Conservation (phyloP, 75 land plant genomes). For the Sequoiadendron giganteum region DNA sequence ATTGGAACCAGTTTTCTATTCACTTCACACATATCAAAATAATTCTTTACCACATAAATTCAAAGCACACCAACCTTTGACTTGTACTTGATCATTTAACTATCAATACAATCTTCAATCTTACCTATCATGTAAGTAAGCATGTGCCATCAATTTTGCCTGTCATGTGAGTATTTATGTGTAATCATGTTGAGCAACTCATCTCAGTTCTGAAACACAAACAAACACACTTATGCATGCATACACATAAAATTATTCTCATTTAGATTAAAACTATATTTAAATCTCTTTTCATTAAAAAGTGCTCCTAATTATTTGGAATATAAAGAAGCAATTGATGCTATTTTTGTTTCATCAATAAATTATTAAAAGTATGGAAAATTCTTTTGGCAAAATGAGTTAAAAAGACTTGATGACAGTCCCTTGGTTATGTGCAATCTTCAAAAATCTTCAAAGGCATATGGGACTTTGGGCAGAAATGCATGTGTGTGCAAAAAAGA, state of each 20-base stretch:
- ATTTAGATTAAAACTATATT: background rate
- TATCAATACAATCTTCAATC: too few relatives aligned
- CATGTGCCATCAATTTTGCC: too few relatives aligned
- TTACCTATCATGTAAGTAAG: too few relatives aligned
- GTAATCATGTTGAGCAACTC: too few relatives aligned
- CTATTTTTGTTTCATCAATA: background rate
- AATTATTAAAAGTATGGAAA: background rate
- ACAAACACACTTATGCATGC: too few relatives aligned
- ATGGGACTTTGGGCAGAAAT: background rate
- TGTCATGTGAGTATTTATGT: too few relatives aligned
- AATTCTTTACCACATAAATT: too few relatives aligned
- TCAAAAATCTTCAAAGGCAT: background rate
- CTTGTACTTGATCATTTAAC: too few relatives aligned
- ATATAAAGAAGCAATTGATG: background rate
- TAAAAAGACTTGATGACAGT: background rate
- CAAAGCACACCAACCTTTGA: too few relatives aligned
- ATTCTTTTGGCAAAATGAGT: background rate
- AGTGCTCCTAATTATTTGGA: background rate
- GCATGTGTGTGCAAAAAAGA: background rate
- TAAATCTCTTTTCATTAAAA: background rate
- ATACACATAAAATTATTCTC: background rate
- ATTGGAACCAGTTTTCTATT: too few relatives aligned
- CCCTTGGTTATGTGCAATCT: background rate
- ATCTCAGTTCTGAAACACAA: too few relatives aligned
- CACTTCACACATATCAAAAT: too few relatives aligned